Percentiles rank a stretch among this genome's conserved stretches.
Evolutionary conservation across 176 grass and related monocot species (phyloP).

Genomic region (Oryza glumipatula): DNA sequence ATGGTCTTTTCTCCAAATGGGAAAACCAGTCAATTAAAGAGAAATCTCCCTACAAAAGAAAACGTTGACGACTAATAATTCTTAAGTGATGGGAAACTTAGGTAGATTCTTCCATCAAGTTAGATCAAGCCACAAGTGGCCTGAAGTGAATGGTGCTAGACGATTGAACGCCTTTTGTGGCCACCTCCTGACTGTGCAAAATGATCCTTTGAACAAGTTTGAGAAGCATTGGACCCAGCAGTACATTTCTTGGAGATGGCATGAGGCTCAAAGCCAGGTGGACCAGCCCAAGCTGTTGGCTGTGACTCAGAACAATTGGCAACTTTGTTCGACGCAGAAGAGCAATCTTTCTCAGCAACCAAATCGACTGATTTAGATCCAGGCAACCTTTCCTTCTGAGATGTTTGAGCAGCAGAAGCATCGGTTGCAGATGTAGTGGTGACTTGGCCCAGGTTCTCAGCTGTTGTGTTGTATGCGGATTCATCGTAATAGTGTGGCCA

Average conservation of each 20-base stretch:
- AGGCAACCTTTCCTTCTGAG: conserved; percentile 27
- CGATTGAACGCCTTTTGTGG: neutral
- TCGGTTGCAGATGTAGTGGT: neutral
- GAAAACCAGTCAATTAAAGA: neutral
- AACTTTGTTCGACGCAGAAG: conserved; percentile 30
- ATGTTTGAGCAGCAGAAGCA: conserved; percentile 40
- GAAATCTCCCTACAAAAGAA: neutral
- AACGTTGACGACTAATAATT: neutral
- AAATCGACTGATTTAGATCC: neutral
- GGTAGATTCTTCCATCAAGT: conserved; percentile 5
- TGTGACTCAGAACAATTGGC: conserved; percentile 20
- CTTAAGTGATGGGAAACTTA: neutral
- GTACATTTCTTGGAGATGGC: conserved; percentile 19
- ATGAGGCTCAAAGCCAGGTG: conserved; percentile 49
- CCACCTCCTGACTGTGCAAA: neutral
- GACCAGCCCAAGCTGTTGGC: conserved; percentile 42
- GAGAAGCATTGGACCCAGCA: conserved; percentile 4
- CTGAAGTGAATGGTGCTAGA: conserved; percentile 18
- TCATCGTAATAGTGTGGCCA: conserved; percentile 34
- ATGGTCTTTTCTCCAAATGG: neutral
- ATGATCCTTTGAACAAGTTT: conserved; percentile 45
- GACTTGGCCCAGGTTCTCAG: conserved; percentile 22
- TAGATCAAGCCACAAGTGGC: neutral
- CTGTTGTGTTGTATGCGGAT: neutral
- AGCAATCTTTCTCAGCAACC: conserved; percentile 26